A percentile compares a stretch with the other conserved stretches of the same genome.
These are phyloP conservation scores for Naumovozyma castellii DNA, from an alignment of 805 yeast species.

Conservation along the genomic window DNA sequence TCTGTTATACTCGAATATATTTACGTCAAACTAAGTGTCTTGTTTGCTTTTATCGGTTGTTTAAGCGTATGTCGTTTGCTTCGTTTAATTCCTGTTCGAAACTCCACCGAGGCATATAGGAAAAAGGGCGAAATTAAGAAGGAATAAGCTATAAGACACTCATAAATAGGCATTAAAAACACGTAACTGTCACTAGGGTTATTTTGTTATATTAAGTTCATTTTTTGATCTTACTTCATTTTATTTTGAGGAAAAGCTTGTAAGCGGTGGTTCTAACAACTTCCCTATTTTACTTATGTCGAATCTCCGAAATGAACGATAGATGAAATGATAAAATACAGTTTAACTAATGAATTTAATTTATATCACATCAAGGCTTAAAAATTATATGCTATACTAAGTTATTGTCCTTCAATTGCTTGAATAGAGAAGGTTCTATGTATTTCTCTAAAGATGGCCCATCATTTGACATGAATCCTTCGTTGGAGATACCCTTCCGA, in stretches of 20 bases:
- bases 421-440: conserved; percentile 51
- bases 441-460: conserved; percentile 45
- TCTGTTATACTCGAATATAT: neutral
- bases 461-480: conserved; percentile 28
- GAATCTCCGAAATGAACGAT: too few relatives aligned
- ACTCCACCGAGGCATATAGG: neutral
- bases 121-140: too few relatives aligned
- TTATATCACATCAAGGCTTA: conserved; percentile 3
- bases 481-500: conserved; percentile 76
- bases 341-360: conserved; percentile 4
- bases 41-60: neutral
- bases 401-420: conserved; percentile 44
- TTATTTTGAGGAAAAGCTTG: too few relatives aligned
- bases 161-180: neutral
- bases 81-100: neutral
- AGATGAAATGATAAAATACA: too few relatives aligned
- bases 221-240: too few relatives aligned
- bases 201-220: too few relatives aligned
- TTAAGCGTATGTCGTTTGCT: neutral
- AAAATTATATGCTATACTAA: conserved; percentile 12
- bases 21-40: neutral
- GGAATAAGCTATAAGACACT: too few relatives aligned
- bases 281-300: too few relatives aligned
- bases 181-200: neutral
- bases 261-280: too few relatives aligned